Base-by-base conservation (phyloP, 768 basidiomycete genomes). In the Amanita inopinata region DNA sequence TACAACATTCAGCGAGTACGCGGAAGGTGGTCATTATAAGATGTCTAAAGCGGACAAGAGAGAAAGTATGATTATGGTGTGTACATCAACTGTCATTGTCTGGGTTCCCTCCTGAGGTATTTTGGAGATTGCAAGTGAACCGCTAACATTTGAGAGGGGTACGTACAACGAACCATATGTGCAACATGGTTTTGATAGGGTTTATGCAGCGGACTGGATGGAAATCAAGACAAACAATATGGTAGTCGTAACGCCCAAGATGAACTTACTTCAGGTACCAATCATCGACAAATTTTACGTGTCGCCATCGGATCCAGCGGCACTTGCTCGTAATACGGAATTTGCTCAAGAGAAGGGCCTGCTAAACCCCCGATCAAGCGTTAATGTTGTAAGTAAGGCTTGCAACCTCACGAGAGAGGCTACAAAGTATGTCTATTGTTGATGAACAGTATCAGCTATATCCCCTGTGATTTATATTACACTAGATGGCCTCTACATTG, bases 191-290 rank as follows among this genome's bases (percentile, higher is more conserved):
- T n/a, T n/a, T n/a, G n/a, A n/a, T n/a, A n/a, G n/a, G n/a, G n/a
- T n/a, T n/a, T n/a, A n/a, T n/a, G n/a, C n/a, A 80, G 89, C 90
- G 38, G 96, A 99, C 59, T 99, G 96, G 96, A 93, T 97, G 83
- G 96, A 97, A 61, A 93, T 99, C 54, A 85, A 84, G 58, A 94
- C 90, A 9, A 97, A 99, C 60, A 81, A 88, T 49, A 85, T 97
- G 83, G 82, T 91, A 17, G 80, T 96, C 37, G 85, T 97, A 51
- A 98, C 94, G 0, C 87, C 88, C 28, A 91, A 90, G 69, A 91
- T 94, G 78, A 97, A 97, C 56, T 61, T 96, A 18, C 67, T 97
- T 14, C 90, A 94, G 58, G 88, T 94, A 50, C 94, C 94, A 2
- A 96, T 98, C 55, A 66, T 87, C 33, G 92, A 97, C 69, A 81